phyloP scores from a whole-genome alignment of 139 green algal species.

The Tetradesmus obliquus region DNA sequence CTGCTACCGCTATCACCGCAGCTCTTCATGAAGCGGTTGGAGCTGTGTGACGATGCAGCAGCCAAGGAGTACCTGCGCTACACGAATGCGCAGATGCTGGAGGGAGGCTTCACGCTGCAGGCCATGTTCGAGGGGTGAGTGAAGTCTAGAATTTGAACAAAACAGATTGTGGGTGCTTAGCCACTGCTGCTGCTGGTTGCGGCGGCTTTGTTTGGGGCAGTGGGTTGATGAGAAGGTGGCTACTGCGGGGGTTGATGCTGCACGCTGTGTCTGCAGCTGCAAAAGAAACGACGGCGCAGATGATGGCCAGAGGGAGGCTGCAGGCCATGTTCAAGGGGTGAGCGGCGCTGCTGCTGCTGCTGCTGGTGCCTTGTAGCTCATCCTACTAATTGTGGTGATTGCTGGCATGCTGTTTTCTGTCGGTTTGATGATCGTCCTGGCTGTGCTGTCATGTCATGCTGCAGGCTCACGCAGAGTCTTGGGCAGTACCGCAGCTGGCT shows the following conservation, averaged over 20 bases:
- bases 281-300: constrained; percentile 53
- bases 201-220: not conserved
- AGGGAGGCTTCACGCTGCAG: constrained; percentile 43
- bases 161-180: too few relatives aligned
- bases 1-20: constrained; percentile 22
- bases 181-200: too few relatives aligned
- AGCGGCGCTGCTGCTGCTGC: not conserved
- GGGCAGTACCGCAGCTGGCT: constrained; percentile 48
- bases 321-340: constrained; percentile 42
- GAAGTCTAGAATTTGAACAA: not conserved
- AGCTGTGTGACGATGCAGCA: constrained; percentile 53
- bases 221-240: not conserved
- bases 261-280: too few relatives aligned
- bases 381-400: too few relatives aligned
- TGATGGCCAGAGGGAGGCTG: constrained; percentile 45
- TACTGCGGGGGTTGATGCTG: not conserved
- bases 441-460: not conserved
- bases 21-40: constrained; percentile 67
- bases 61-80: constrained; percentile 55
- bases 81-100: constrained; percentile 62
- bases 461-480: constrained; percentile 52
- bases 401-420: too few relatives aligned
- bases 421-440: not conserved
- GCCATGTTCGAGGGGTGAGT: constrained; percentile 47
- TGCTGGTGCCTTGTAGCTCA: not conserved